Evolutionary conservation across 1,284 basidiomycete species (phyloP).

Genomic region (Vanrija pseudolonga): DNA sequence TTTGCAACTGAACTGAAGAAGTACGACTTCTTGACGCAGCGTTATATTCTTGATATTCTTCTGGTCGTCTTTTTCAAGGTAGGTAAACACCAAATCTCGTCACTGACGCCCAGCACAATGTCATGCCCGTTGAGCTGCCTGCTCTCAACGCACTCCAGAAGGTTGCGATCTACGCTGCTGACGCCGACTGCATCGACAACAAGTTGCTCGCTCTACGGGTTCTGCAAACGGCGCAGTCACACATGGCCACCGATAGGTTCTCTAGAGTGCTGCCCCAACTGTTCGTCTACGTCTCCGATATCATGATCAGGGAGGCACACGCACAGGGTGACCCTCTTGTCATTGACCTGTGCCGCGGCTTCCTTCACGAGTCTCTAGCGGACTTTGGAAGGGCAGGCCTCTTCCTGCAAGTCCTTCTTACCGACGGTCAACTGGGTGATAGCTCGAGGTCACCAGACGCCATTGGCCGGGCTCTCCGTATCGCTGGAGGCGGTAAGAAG

Average conservation of each 20-base stretch:
- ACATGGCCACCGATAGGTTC: slow-evolving; percentile 27
- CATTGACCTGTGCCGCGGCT: slow-evolving; percentile 8
- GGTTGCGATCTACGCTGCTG: slow-evolving; percentile 26
- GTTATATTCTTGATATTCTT: slow-evolving; percentile 34
- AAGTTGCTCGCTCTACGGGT: slow-evolving; percentile 31
- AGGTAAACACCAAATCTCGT: neutral
- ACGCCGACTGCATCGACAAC: slow-evolving; percentile 17
- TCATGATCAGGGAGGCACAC: slow-evolving; percentile 17
- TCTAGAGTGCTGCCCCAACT: slow-evolving; percentile 27
- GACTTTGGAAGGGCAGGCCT: slow-evolving; percentile 30
- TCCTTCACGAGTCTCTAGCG: slow-evolving; percentile 5
- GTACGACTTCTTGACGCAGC: slow-evolving; percentile 26
- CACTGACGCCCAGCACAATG: slow-evolving; percentile 27
- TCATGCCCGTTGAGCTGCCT: slow-evolving; percentile 28
- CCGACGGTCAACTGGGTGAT: slow-evolving; percentile 1
- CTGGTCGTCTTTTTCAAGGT: slow-evolving; percentile 42
- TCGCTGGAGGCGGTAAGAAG: neutral
- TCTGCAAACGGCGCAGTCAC: slow-evolving; percentile 28
- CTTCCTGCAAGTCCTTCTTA: slow-evolving; percentile 30
- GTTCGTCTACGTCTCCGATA: slow-evolving; percentile 19
- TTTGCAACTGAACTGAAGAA: slow-evolving; percentile 25
- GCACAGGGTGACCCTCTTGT: slow-evolving; percentile 6
- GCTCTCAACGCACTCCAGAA: slow-evolving; percentile 27
- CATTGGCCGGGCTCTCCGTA: slow-evolving; percentile 5
- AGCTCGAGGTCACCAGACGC: neutral